Percentiles rank a stretch among this genome's conserved stretches.
Conservation (phyloP, 2,329 filamentous ascomycete species). For the Talaromyces sp. region DNA sequence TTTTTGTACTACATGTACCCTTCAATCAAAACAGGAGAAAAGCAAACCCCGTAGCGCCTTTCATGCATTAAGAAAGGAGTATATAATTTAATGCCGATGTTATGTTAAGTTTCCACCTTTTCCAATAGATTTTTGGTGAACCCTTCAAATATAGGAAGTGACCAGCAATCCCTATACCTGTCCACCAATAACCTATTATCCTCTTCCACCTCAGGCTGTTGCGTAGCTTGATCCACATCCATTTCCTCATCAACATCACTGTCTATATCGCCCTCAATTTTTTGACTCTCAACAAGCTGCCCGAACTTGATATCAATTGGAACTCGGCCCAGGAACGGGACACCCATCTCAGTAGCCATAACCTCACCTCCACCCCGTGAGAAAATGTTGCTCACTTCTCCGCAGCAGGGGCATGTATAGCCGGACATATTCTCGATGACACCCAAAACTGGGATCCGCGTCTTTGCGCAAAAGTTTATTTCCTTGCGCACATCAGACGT, state of each 20-base stretch:
- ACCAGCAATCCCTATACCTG: constrained; percentile 40
- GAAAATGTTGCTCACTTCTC: constrained; percentile 89
- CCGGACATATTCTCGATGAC: constrained; percentile 90
- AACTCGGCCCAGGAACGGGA: constrained; percentile 78
- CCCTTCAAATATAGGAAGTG: constrained; percentile 36
- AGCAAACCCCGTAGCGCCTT: background rate
- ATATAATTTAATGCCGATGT: background rate
- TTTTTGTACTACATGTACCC: too few species aligned
- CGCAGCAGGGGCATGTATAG: constrained; percentile 54
- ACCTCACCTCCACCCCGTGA: constrained; percentile 81
- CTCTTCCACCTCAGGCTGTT: constrained; percentile 14
- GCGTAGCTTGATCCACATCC: constrained; percentile 2
- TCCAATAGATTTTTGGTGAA: constrained; percentile 34
- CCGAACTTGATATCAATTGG: constrained; percentile 94
- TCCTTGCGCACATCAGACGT: constrained; percentile 94
- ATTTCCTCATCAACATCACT: constrained; percentile 16
- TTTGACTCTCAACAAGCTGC: constrained; percentile 66
- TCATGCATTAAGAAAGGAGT: background rate
- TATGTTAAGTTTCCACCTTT: constrained; percentile 12
- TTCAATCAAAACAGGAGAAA: background rate
- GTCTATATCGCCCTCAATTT: constrained; percentile 20
- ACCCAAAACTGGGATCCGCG: constrained; percentile 71
- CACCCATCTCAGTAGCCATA: constrained; percentile 81
- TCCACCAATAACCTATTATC: constrained; percentile 34
- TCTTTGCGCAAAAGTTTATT: constrained; percentile 87